Conservation (phyloP, 2,329 filamentous ascomycete species). For the Phialocephala sp. region DNA sequence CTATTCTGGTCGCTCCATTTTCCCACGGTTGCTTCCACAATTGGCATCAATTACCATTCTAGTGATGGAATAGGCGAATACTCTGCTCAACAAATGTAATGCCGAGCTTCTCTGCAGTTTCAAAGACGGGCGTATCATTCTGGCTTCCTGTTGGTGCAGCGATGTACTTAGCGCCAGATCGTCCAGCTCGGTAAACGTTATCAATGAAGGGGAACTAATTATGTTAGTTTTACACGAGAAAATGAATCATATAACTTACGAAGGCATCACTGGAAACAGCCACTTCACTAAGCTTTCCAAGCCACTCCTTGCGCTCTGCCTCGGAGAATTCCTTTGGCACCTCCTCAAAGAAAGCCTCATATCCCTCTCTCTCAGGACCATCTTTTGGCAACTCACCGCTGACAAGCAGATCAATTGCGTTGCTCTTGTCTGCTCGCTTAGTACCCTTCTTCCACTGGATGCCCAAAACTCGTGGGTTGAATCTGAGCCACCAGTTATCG, state of each 20-base stretch:
- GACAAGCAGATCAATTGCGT: conserved; percentile 94
- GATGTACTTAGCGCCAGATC: conserved; percentile 94
- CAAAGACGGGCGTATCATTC: conserved; percentile 81
- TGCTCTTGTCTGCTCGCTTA: conserved; percentile 97
- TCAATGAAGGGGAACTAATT: conserved; percentile 95
- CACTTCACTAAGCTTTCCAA: conserved; percentile 79
- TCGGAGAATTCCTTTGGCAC: conserved; percentile 82
- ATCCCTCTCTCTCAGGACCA: conserved; percentile 83
- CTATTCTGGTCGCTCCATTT: conserved; percentile 36
- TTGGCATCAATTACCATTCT: conserved; percentile 41
- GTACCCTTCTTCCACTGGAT: conserved; percentile 98
- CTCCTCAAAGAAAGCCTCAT: conserved; percentile 88
- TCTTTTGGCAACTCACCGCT: conserved; percentile 85
- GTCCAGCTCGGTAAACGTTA: conserved; percentile 90
- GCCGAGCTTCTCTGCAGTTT: conserved; percentile 87
- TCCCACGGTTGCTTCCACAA: conserved; percentile 12
- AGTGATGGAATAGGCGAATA: conserved; percentile 94
- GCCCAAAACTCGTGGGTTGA: conserved; percentile 85
- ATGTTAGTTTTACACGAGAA: conserved; percentile 18
- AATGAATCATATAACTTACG: conserved; percentile 59
- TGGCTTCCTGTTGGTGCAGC: conserved; percentile 91
- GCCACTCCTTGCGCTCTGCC: conserved; percentile 86
- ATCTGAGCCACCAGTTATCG: conserved; percentile 99
- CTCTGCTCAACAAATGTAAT: conserved; percentile 97
- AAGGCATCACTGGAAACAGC: conserved; percentile 95